A percentile compares a stretch with the other conserved stretches of the same genome.
These are phyloP conservation scores for Neurospora sp. DNA, from an alignment of 2,329 filamentous ascomycete species.

Conservation along the genomic window DNA sequence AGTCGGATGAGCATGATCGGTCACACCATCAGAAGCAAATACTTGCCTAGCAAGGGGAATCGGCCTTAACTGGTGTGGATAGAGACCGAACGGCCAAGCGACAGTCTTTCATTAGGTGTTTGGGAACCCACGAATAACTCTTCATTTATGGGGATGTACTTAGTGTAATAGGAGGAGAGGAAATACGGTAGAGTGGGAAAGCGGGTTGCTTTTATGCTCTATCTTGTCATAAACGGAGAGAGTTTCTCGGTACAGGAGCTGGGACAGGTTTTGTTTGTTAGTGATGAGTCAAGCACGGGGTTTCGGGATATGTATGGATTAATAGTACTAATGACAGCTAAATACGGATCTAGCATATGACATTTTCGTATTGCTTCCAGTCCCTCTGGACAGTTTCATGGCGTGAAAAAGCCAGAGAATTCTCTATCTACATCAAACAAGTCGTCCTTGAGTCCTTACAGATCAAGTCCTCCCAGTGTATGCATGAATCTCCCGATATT, in stretches of 20 bases:
- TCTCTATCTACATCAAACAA: background rate
- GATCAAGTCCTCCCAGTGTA: background rate
- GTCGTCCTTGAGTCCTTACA: background rate
- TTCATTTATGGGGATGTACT: background rate
- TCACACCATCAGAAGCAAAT: constrained; percentile 54
- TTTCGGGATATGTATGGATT: background rate
- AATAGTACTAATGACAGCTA: background rate
- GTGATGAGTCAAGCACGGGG: background rate
- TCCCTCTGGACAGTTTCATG: background rate
- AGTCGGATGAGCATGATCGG: constrained; percentile 60
- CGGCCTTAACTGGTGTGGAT: constrained; percentile 3
- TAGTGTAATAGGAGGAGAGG: background rate
- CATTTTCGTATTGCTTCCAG: background rate
- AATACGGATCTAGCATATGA: background rate
- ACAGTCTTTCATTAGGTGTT: background rate
- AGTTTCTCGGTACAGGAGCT: background rate
- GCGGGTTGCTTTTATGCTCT: background rate
- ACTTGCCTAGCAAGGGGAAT: constrained; percentile 29
- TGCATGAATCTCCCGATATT: background rate
- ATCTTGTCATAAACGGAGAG: background rate
- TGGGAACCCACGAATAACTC: background rate
- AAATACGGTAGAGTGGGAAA: background rate
- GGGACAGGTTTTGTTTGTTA: background rate
- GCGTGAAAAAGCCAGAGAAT: background rate
- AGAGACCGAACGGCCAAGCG: background rate